Evolutionary conservation across 2,329 filamentous ascomycete species (phyloP), one percentile per base, ranked within the genome.

Genomic region (Graphilbum sp.): DNA sequence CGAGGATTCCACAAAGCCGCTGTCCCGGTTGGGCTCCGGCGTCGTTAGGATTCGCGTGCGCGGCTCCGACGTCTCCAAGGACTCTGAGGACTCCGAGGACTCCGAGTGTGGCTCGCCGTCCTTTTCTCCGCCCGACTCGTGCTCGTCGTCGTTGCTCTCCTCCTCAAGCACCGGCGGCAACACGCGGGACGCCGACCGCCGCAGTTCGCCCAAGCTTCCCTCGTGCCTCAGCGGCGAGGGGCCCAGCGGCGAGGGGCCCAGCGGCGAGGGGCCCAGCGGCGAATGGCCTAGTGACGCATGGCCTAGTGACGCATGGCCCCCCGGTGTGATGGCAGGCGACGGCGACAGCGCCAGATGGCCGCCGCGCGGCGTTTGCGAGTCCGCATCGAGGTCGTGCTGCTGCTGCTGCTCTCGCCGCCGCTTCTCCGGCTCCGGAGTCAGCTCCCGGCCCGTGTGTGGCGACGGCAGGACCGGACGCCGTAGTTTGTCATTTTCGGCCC

Each of bases 121-220:
- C 57, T 9, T 32, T 4, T 32, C 30, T 18, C 5, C 31, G 31
- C 7, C 20, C 17, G 32, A 46, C 4, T 52, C 59, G 40, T 57
- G 55, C 32, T 64, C 56, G 3, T 62, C 61, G 46, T 71, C 67
- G 1, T 58, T 57, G 9, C 58, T 55, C 47, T 75, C 63, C 44
- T 66, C 69, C 46, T 61, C n/a, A n/a, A n/a, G 58, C 4, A 75
- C 69, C 0, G 67, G 63, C 4, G 69, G 58, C 34, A 75, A 51
- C n/a, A 54, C 54, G 39, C 61, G 58, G 6, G 60, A 54, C 17
- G 41, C 20, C 9, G 43, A 41, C n/a, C 40, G 41, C 25, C 43
- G 25, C 25, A 43, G 32, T 13, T 46, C 45, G 15, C 40, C 34
- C 12, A 23, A 31, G 35, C 41, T 43, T 18, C 23, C 7, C 34